Evolutionary conservation across 2,329 filamentous ascomycete genomes (phyloP).

Genomic region (Didymella segeticola): DNA sequence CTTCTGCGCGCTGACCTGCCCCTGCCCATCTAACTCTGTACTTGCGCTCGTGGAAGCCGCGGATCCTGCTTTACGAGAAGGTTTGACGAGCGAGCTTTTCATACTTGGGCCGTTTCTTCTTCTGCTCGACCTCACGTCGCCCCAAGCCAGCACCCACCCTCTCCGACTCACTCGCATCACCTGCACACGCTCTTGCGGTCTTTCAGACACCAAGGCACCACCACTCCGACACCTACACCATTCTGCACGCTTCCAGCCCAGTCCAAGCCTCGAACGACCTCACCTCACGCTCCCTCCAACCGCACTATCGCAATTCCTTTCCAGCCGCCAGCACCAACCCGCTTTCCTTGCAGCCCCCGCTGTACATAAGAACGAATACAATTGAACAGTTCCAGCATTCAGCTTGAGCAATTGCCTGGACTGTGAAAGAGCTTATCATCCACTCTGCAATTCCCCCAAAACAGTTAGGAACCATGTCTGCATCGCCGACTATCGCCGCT

Average conservation of each 20-base stretch:
- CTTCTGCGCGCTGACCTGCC: conserved; percentile 20
- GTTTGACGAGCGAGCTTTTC: conserved; percentile 51
- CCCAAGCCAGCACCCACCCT: conserved; percentile 32
- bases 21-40: conserved; percentile 21
- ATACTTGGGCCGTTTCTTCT: conserved; percentile 45
- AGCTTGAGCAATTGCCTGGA: conserved; percentile 37
- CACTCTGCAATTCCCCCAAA: conserved; percentile 31
- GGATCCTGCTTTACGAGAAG: conserved; percentile 39
- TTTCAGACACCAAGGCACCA: conserved; percentile 36
- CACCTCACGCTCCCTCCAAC: conserved; percentile 39
- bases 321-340: conserved; percentile 73
- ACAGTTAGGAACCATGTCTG: conserved; percentile 51
- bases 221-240: conserved; percentile 40
- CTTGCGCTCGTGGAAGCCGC: conserved; percentile 28
- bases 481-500: conserved; percentile 55
- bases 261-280: conserved; percentile 44
- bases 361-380: conserved; percentile 63
- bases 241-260: conserved; percentile 43
- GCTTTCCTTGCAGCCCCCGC: conserved; percentile 90
- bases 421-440: conserved; percentile 39
- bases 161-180: conserved; percentile 39
- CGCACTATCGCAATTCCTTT: conserved; percentile 39
- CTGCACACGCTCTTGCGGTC: conserved; percentile 41
- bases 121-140: conserved; percentile 39
- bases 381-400: conserved; percentile 43